These are phyloP conservation scores for Samsoniella hepiali DNA, from an alignment of 2,329 filamentous ascomycete genomes.

Conservation along the genomic window DNA sequence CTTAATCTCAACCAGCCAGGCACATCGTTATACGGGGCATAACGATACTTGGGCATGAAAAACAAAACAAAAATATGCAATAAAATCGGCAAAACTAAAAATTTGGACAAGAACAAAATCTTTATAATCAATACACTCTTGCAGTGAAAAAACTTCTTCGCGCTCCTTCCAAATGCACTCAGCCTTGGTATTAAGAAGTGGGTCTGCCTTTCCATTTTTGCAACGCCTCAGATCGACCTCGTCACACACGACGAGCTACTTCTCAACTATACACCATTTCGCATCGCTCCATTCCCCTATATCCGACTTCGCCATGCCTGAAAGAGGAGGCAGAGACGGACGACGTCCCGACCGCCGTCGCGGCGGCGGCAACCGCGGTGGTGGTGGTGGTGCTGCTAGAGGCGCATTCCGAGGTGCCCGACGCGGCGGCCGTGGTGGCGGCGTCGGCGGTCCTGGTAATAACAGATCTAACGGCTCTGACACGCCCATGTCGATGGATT, in stretches of 20 bases:
- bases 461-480: not conserved
- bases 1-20: too few relatives aligned
- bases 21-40: too few relatives aligned
- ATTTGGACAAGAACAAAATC: not conserved
- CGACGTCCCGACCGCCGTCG: constrained; percentile 9
- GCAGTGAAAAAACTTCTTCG: not conserved
- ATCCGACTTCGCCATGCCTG: constrained; percentile 1
- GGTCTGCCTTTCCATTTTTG: constrained; percentile 17
- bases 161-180: not conserved
- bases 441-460: not conserved
- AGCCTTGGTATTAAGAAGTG: not conserved
- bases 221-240: constrained; percentile 2
- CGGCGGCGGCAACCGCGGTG: constrained; percentile 6
- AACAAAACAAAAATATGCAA: too few relatives aligned
- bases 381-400: not conserved
- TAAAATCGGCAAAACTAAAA: too few relatives aligned
- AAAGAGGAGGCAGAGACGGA: constrained; percentile 12
- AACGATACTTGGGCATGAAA: too few relatives aligned
- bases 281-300: not conserved
- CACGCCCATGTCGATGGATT: constrained; percentile 10
- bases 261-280: not conserved
- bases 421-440: constrained; percentile 9
- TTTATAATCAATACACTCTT: not conserved
- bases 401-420: constrained; percentile 2
- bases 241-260: not conserved